phyloP scores from a whole-genome alignment of 257 asterid species.

The Mitragyna speciosa region DNA sequence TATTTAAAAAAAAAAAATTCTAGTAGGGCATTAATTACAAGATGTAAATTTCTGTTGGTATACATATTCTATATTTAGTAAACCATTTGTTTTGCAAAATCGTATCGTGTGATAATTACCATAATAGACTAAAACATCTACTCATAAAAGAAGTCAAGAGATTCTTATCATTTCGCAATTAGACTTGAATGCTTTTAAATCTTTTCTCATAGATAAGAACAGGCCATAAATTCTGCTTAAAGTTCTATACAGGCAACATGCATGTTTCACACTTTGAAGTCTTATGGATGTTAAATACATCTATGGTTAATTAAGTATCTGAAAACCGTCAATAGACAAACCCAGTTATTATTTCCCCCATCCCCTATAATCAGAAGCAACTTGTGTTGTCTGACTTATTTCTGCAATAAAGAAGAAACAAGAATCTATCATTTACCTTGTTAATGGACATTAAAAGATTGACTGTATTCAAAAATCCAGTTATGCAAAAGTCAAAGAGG shows the following conservation, averaged over 20 bases:
- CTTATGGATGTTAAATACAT: not conserved
- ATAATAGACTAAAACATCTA: not conserved
- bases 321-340: not conserved
- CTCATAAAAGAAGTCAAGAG: not conserved
- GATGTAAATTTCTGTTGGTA: not conserved
- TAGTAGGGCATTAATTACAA: not conserved
- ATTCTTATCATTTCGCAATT: not conserved
- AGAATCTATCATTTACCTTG: not conserved
- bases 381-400: not conserved
- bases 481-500: not conserved
- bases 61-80: not conserved
- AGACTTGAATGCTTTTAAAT: not conserved
- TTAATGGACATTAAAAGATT: not conserved
- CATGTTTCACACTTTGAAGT: not conserved
- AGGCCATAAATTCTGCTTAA: not conserved
- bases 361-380: conserved; percentile 4
- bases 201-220: not conserved
- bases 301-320: not conserved
- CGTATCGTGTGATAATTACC: not conserved
- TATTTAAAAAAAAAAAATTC: no score
- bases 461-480: not conserved
- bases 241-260: not conserved
- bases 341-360: not conserved
- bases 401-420: not conserved
- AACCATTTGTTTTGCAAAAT: not conserved